A percentile compares a stretch with the other conserved stretches of the same genome.
Conservation (phyloP, 2,329 filamentous ascomycete genomes). For the Westerdykella ornata region DNA sequence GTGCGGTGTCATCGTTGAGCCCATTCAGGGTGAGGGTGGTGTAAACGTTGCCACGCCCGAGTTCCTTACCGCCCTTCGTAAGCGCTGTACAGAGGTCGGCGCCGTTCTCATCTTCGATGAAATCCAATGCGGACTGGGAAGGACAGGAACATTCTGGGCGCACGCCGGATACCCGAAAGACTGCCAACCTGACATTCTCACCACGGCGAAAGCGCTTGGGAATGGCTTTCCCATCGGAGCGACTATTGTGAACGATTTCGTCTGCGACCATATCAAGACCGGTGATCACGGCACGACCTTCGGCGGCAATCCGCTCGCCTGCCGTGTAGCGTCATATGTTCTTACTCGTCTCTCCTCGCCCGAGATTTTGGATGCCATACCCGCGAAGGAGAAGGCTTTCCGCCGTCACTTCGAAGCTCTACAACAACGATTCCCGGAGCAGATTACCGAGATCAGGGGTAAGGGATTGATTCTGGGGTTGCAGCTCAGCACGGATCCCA, state of each 20-base stretch:
- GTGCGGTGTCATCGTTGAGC: slow-evolving; percentile 92
- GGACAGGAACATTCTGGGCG: slow-evolving; percentile 87
- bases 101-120: slow-evolving; percentile 92
- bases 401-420: slow-evolving; percentile 52
- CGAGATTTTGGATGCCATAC: slow-evolving; percentile 62
- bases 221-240: slow-evolving; percentile 96
- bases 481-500: slow-evolving; percentile 69
- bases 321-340: slow-evolving; percentile 77
- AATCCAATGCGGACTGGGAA: slow-evolving; percentile 87
- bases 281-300: slow-evolving; percentile 94
- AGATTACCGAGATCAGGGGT: slow-evolving; percentile 74
- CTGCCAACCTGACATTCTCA: slow-evolving; percentile 89
- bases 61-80: slow-evolving; percentile 77
- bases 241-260: slow-evolving; percentile 59
- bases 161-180: slow-evolving; percentile 66
- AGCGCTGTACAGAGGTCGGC: slow-evolving; percentile 76
- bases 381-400: slow-evolving; percentile 59
- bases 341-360: slow-evolving; percentile 67
- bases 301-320: slow-evolving; percentile 83
- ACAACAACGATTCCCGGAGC: slow-evolving; percentile 57
- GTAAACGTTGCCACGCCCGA: slow-evolving; percentile 76
- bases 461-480: slow-evolving; percentile 79
- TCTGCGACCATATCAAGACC: slow-evolving; percentile 61
- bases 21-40: slow-evolving; percentile 94
- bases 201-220: slow-evolving; percentile 89